These are phyloP conservation scores for Colletotrichum sp. DNA, from an alignment of 2,329 filamentous ascomycete genomes.

Conservation along the genomic window DNA sequence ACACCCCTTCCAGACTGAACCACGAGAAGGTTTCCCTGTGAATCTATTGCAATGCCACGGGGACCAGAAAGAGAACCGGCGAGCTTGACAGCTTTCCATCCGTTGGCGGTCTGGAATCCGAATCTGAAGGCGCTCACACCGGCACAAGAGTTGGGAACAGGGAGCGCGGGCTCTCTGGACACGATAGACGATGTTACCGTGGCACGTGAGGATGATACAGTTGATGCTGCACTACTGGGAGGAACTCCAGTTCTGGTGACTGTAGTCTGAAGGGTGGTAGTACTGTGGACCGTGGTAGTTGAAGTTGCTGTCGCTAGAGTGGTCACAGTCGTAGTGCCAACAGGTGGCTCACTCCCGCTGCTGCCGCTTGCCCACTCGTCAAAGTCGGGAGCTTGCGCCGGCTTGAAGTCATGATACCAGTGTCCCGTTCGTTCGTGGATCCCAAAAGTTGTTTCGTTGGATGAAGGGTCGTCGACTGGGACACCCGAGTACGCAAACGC, in stretches of 20 bases:
- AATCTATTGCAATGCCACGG: conserved; percentile 41
- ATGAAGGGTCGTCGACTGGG: conserved; percentile 41
- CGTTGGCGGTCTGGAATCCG: conserved; percentile 36
- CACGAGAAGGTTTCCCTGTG: conserved; percentile 41
- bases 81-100: conserved; percentile 45
- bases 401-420: conserved; percentile 41
- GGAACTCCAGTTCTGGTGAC: conserved; percentile 6
- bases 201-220: background rate
- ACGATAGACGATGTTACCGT: background rate
- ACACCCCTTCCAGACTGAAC: conserved; percentile 40
- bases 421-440: conserved; percentile 49
- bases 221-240: background rate
- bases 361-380: conserved; percentile 27
- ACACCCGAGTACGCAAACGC: conserved; percentile 44
- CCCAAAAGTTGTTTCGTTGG: conserved; percentile 40
- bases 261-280: conserved; percentile 11
- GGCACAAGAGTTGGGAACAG: conserved; percentile 36
- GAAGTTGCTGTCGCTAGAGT: conserved; percentile 11
- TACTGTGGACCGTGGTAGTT: conserved; percentile 8
- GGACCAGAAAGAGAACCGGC: conserved; percentile 39
- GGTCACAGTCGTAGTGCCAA: background rate
- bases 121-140: conserved; percentile 34
- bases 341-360: conserved; percentile 7
- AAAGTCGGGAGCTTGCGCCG: conserved; percentile 38
- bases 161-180: conserved; percentile 26